Conservation (phyloP, 1,284 basidiomycete species). For the Fomitopsis schrenkii region DNA sequence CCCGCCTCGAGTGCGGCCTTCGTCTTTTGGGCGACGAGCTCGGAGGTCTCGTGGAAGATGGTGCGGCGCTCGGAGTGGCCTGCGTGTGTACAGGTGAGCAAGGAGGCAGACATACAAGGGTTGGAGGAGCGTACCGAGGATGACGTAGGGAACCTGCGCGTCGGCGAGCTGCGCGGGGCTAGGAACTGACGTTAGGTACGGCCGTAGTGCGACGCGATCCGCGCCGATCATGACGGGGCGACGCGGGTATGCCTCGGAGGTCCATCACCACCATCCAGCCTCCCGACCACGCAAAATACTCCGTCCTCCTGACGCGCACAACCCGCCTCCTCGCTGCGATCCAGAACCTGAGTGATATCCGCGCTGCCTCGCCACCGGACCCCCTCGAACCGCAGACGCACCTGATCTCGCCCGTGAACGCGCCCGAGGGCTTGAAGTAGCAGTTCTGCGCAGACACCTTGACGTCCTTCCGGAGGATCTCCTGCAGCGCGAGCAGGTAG, state of each 20-base stretch:
- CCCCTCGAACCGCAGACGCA: constrained; percentile 24
- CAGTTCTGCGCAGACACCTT: constrained; percentile 91
- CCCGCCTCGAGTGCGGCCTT: constrained; percentile 71
- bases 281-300: too few species aligned
- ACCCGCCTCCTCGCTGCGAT: too few species aligned
- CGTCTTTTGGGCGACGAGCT: constrained; percentile 85
- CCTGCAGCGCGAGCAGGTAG: constrained; percentile 73
- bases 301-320: too few species aligned
- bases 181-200: not conserved
- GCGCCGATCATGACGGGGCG: not conserved
- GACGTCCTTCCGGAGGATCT: constrained; percentile 56
- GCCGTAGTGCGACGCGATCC: not conserved
- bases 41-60: constrained; percentile 87
- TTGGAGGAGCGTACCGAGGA: constrained; percentile 64
- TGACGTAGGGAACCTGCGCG: constrained; percentile 86
- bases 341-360: too few species aligned
- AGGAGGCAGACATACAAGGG: not conserved
- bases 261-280: too few species aligned
- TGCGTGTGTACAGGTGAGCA: constrained; percentile 20
- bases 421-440: constrained; percentile 82
- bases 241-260: too few species aligned
- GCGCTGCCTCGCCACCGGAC: not conserved
- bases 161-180: constrained; percentile 84
- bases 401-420: constrained; percentile 96
- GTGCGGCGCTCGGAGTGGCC: constrained; percentile 96